Base-by-base conservation (phyloP, 2,329 filamentous ascomycete species). In the Neurospora sp. region DNA sequence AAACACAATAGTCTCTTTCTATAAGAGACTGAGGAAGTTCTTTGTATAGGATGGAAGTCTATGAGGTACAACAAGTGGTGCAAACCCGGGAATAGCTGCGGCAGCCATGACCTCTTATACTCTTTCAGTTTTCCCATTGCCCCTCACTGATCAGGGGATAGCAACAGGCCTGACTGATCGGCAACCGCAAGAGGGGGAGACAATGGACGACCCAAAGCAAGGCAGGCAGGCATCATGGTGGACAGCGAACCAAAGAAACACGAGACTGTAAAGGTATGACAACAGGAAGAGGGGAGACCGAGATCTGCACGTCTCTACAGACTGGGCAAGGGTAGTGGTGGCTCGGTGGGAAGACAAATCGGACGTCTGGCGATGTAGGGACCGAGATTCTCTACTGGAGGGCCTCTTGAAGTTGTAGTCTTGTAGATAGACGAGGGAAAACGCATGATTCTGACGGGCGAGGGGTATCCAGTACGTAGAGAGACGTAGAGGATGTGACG, bases 1-100 rank as follows among this genome's bases (percentile, higher is more conserved):
- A 40, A 40, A 28, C 43, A 39, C n/a, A 41, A 69, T 69, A 69
- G 66, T 71, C 71, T 70, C 68, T 67, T 39, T 43, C n/a, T 40
- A 17, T 23, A 52, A 19, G 38, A 57, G 40, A 38, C n/a, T 11
- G 10, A 62, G 43, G 12, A 33, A 33, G 52, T 19, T 57, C 52
- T 62, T 33, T 62, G 52, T 62, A 33, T 62, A 62, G 12, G 52
- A 62, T 62, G 52, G 52, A 33, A 62, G 52, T 62, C 52, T 62
- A 62, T 62, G 52, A 57, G 11, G 46, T 8, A 57, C 12, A 57
- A 15, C 23, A 62, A 62, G 23, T 62, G 43, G 23, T 62, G 12
- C 23, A 62, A 62, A 23, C 23, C 23, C 23, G 52, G 23, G 52
- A 33, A 62, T 33, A 62, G 52, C 52, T 33, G 52, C 52, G 52